phyloP scores from a whole-genome alignment of 495 filamentous ascomycete species.

The Rostrohypoxylon terebratum region DNA sequence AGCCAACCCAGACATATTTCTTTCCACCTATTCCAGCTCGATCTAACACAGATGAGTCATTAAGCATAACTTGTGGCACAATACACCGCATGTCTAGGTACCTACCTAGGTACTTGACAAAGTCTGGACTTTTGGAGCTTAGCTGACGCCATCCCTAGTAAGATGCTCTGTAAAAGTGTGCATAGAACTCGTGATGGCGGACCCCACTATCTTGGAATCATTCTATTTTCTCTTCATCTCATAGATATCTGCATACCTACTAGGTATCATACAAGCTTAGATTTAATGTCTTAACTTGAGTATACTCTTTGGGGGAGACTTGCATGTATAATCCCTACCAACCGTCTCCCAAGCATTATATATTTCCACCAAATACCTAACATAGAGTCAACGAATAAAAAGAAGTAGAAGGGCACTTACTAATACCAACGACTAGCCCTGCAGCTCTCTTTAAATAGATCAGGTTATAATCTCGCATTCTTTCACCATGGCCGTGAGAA shows the following conservation, averaged over 20 bases:
- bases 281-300: background rate
- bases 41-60: background rate
- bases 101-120: no score
- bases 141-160: conserved; percentile 29
- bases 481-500: background rate
- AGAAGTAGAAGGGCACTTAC: background rate
- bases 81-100: background rate
- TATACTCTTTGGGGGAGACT: background rate
- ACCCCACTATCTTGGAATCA: background rate
- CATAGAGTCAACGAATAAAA: background rate
- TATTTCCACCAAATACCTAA: background rate
- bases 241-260: background rate
- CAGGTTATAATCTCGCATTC: conserved; percentile 5
- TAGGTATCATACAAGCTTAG: background rate
- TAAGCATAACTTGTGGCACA: background rate
- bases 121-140: background rate
- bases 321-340: background rate
- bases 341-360: background rate
- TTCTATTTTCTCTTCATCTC: background rate
- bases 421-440: background rate
- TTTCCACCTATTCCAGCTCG: background rate
- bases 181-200: background rate
- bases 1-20: background rate
- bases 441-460: background rate
- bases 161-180: conserved; percentile 1